Evolutionary conservation across 108 stramenopile genomes (phyloP).

Genomic region (Cylindrotheca fusiformis): DNA sequence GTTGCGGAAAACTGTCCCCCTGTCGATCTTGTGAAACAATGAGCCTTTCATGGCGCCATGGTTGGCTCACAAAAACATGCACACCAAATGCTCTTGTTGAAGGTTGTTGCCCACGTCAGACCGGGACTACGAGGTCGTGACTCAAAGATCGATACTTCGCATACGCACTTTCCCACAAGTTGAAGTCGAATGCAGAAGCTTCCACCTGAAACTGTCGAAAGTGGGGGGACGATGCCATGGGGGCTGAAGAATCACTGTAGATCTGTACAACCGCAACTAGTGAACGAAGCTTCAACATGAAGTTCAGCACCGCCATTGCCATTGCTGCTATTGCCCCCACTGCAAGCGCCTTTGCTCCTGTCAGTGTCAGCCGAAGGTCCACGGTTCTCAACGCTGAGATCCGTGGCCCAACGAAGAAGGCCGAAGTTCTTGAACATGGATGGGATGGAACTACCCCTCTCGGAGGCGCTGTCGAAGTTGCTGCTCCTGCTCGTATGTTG

Average conservation of each 20-base stretch:
- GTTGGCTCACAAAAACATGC: too few species aligned
- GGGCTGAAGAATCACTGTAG: not conserved
- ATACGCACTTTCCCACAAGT: too few species aligned
- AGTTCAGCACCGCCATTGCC: conserved; percentile 20
- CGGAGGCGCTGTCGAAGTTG: conserved; percentile 74
- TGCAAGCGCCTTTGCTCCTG: conserved; percentile 25
- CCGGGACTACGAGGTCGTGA: too few species aligned
- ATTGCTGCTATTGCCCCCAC: conserved; percentile 17
- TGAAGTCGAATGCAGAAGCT: too few species aligned
- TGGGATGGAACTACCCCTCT: conserved; percentile 88
- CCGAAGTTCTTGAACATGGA: conserved; percentile 58
- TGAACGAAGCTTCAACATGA: conserved; percentile 24
- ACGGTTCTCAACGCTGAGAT: conserved; percentile 59
- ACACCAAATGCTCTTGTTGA: too few species aligned
- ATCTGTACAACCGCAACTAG: not conserved
- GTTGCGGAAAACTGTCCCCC: too few species aligned
- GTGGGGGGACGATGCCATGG: too few species aligned
- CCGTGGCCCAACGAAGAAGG: conserved; percentile 59
- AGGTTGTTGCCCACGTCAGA: too few species aligned
- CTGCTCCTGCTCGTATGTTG: conserved; percentile 77
- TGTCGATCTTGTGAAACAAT: too few species aligned
- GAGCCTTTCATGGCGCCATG: too few species aligned
- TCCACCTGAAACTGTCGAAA: too few species aligned
- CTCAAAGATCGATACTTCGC: too few species aligned
- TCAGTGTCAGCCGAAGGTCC: conserved; percentile 11